Conservation (phyloP, 2,329 filamentous ascomycete genomes). For the Alternaria gansuensis region DNA sequence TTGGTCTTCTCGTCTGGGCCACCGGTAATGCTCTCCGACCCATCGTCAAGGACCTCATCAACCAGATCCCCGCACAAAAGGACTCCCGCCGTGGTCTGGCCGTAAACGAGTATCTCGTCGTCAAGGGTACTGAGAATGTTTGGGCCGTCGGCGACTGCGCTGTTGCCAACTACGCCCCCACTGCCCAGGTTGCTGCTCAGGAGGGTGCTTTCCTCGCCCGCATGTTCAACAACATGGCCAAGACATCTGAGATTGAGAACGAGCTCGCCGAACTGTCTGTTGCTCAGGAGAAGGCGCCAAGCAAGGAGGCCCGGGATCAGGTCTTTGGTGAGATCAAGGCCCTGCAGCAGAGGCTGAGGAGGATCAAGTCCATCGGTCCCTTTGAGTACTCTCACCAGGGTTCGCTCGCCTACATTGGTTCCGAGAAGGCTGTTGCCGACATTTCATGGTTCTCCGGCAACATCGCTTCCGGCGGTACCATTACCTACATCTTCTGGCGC, state of each 20-base stretch:
- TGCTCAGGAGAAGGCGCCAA: slow-evolving; percentile 70
- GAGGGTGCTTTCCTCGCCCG: slow-evolving; percentile 94
- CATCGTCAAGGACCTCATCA: slow-evolving; percentile 89
- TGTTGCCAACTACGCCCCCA: slow-evolving; percentile 96
- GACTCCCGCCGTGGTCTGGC: slow-evolving; percentile 92
- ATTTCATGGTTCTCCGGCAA: slow-evolving; percentile 98
- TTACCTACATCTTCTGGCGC: slow-evolving; percentile 99
- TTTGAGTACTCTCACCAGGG: slow-evolving; percentile 99
- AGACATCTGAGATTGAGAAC: slow-evolving; percentile 82
- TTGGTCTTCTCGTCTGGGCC: slow-evolving; percentile 96
- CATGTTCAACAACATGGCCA: slow-evolving; percentile 99
- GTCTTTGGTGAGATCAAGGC: slow-evolving; percentile 80
- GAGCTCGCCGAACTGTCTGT: slow-evolving; percentile 75
- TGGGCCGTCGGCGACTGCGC: slow-evolving; percentile 99
- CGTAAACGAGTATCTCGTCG: slow-evolving; percentile 98
- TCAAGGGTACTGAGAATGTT: slow-evolving; percentile 95
- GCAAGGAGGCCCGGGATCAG: slow-evolving; percentile 66
- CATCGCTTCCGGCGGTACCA: slow-evolving; percentile 87
- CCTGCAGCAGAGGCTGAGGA: slow-evolving; percentile 84
- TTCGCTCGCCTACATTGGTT: slow-evolving; percentile 95
- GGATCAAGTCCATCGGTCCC: slow-evolving; percentile 93
- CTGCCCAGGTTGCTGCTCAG: slow-evolving; percentile 94
- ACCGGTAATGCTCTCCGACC: slow-evolving; percentile 94
- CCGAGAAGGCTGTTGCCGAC: slow-evolving; percentile 96
- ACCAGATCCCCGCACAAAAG: slow-evolving; percentile 91